Base-by-base conservation (phyloP, 2,329 filamentous ascomycete genomes). In the Cladosporium sp. region DNA sequence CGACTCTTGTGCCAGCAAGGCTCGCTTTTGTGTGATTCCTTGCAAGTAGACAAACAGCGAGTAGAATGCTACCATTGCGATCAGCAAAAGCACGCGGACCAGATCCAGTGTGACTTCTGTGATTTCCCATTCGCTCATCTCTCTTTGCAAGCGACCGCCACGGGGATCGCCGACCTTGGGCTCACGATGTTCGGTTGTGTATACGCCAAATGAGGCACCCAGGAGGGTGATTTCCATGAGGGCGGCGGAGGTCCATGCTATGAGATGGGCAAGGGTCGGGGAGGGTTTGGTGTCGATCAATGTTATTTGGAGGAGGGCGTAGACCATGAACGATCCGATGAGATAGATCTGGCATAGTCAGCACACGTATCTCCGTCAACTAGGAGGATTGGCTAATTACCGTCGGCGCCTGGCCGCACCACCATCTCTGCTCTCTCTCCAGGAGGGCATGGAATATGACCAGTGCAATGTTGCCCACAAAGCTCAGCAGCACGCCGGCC, bases 261-360 rank as follows among this genome's bases (percentile, higher is more conserved):
- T 71, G 52, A 92, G 80, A 70, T 96, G 90, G 49, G 88, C 84
- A 43, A 84, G 75, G 46, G 85, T 91, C 0, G 93, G 93, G 10
- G 87, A 87, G 33, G 89, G 84, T 57, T 82, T 83, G 65, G 86
- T 87, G 69, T 96, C 91, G 63, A 95, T 78, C 53, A 97, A 80
- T 31, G 90, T 90, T 64, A 96, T 86, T 59, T 95, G 79, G 59
- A 95, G 80, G 60, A 95, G 84, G 46, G 87, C 79, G 73, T 95
- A 93, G 58, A 93, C 83, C 75, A 95, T 95, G 59, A 90, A 86
- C 42, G 88, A 86, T 51, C 86, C 89, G 53, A 89, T 81, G 58
- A 95, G 77, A 70, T 95, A 95, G 65, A 95, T 85, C 90, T 95
- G 63, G 50, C 41, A 51, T 7, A 22, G 56, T 63, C 49, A 63